Conservation (phyloP, 2,329 filamentous ascomycete genomes). For the Trichoderma sp. region DNA sequence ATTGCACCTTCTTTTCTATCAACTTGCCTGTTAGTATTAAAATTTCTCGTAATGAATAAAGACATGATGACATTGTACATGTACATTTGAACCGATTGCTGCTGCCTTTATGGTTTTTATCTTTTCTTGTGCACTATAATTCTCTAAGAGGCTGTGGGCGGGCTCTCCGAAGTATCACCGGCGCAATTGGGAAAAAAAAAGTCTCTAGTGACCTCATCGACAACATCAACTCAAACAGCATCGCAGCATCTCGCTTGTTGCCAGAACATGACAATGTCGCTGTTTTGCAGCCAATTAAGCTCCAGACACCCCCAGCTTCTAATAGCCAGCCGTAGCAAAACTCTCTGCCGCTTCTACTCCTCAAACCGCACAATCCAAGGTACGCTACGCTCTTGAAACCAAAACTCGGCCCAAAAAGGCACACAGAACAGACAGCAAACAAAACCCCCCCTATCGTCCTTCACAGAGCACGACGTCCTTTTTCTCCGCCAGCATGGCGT, state of each 20-base stretch:
- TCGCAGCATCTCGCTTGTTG: background rate
- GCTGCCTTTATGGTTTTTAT: background rate
- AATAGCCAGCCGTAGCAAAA: background rate
- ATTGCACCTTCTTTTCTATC: conserved; percentile 22
- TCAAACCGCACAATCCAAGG: conserved; percentile 38
- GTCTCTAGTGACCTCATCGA: conserved; percentile 21
- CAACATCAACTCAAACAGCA: conserved; percentile 9
- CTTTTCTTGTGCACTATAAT: background rate
- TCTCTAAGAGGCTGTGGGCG: background rate
- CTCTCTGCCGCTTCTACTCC: conserved; percentile 34
- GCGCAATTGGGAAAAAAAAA: conserved; percentile 31
- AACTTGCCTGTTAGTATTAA: conserved; percentile 22
- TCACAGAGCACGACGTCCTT: conserved; percentile 47
- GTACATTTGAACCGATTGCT: background rate
- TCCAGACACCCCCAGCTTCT: background rate
- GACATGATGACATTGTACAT: conserved; percentile 22
- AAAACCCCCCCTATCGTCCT: background rate
- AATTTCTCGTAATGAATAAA: conserved; percentile 24
- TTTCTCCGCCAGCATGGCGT: conserved; percentile 46
- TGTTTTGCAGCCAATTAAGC: conserved; percentile 3
- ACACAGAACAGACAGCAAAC: conserved; percentile 3
- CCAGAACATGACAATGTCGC: conserved; percentile 14
- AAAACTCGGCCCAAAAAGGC: background rate
- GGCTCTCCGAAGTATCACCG: conserved; percentile 35
- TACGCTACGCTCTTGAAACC: conserved; percentile 12